A percentile compares a stretch with the other conserved stretches of the same genome.
phyloP scores from a whole-genome alignment of 2,329 filamentous ascomycete genomes.

The Xylariales sp. region DNA sequence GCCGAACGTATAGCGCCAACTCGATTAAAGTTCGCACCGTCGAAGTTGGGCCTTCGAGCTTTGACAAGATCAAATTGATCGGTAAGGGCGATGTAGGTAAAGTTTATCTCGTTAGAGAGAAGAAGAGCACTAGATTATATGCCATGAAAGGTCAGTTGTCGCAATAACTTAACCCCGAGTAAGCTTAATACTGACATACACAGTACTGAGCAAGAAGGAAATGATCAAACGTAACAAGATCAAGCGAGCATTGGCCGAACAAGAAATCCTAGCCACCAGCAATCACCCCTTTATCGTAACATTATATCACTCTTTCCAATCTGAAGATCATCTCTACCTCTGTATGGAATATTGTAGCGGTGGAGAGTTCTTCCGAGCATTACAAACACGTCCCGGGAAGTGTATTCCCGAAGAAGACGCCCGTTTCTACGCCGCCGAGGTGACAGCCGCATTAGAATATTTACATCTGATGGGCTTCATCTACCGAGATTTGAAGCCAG shows the following conservation, averaged over 20 bases:
- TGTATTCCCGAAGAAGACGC: constrained; percentile 97
- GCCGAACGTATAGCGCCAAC: constrained; percentile 97
- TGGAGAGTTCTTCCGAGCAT: constrained; percentile 95
- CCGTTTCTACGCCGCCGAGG: constrained; percentile 96
- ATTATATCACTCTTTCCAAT: constrained; percentile 98
- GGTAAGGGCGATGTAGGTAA: constrained; percentile 99
- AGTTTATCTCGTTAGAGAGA: constrained; percentile 96
- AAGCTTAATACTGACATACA: constrained; percentile 38
- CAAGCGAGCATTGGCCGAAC: constrained; percentile 95
- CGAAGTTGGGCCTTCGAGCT: constrained; percentile 93
- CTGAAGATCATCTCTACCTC: constrained; percentile 97
- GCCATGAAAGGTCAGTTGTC: constrained; percentile 89
- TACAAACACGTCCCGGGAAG: constrained; percentile 96
- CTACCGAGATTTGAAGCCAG: constrained; percentile 96
- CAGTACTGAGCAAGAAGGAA: constrained; percentile 98
- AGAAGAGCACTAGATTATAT: constrained; percentile 95
- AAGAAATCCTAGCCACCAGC: constrained; percentile 97
- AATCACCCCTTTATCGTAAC: constrained; percentile 99
- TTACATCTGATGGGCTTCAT: constrained; percentile 99
- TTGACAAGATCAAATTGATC: constrained; percentile 99
- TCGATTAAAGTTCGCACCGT: constrained; percentile 99
- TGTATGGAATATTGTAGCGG: constrained; percentile 99
- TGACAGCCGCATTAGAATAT: constrained; percentile 95
- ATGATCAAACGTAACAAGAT: constrained; percentile 99
- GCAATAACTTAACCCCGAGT: background rate